A percentile compares a stretch with the other conserved stretches of the same genome.
Evolutionary conservation across 1,139 yeast species (phyloP).

Genomic region (Saccharomyces hybrid): DNA sequence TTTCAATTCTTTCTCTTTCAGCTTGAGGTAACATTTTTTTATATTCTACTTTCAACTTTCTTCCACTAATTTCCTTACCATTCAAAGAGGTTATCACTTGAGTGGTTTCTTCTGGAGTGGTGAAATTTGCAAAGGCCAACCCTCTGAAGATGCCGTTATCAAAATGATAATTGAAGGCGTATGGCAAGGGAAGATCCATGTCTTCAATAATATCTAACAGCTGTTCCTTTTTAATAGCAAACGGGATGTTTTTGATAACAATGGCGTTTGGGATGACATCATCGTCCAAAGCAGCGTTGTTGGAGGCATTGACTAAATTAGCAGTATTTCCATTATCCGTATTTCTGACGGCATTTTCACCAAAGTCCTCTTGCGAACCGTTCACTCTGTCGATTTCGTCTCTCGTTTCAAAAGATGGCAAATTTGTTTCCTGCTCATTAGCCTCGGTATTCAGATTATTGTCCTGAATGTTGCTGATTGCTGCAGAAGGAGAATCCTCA

Average conservation of each 20-base stretch:
- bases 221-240: constrained; percentile 95
- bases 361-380: not conserved
- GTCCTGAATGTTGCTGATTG: not conserved
- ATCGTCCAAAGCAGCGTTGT: constrained; percentile 15
- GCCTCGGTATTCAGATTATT: not conserved
- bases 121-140: constrained; percentile 96
- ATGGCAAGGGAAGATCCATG: constrained; percentile 82
- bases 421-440: not conserved
- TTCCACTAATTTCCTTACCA: constrained; percentile 94
- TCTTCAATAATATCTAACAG: constrained; percentile 89
- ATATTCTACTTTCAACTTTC: constrained; percentile 91
- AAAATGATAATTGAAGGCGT: constrained; percentile 96
- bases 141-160: constrained; percentile 98
- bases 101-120: constrained; percentile 90
- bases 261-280: constrained; percentile 90
- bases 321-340: not conserved
- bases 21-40: constrained; percentile 93
- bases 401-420: not conserved
- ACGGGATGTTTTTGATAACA: constrained; percentile 94
- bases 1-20: constrained; percentile 90
- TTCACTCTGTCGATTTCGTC: not conserved
- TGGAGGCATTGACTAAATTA: not conserved
- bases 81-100: constrained; percentile 75
- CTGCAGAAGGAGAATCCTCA: not conserved
- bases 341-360: not conserved